A percentile compares a stretch with the other conserved stretches of the same genome.
phyloP scores from a whole-genome alignment of 352 stramenopile species.

The Pythium sukuiense region DNA sequence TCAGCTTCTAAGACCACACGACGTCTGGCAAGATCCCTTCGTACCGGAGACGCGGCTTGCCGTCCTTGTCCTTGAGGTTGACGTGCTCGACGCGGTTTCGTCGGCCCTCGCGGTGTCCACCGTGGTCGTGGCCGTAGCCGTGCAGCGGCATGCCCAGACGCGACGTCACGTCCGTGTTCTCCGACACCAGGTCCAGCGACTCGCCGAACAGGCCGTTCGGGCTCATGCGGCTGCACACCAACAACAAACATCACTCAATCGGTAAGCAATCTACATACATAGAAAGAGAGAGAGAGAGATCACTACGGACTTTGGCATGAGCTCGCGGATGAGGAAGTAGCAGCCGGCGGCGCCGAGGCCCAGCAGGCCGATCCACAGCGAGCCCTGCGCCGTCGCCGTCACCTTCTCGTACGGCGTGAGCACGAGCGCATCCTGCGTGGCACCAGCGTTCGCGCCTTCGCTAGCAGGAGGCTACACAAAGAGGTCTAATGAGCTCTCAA shows the following conservation, averaged over 20 bases:
- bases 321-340: conserved; percentile 92
- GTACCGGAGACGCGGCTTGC: conserved; percentile 68
- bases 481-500: no score
- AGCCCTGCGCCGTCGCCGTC: conserved; percentile 83
- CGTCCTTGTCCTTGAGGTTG: conserved; percentile 89
- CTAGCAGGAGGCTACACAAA: conserved; percentile 24
- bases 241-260: not conserved
- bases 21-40: not conserved
- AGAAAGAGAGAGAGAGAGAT: no score
- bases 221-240: conserved; percentile 80
- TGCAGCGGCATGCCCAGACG: conserved; percentile 90
- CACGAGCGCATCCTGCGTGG: conserved; percentile 70
- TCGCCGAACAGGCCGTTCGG: conserved; percentile 82
- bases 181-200: conserved; percentile 66
- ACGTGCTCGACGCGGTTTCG: conserved; percentile 96
- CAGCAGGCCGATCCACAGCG: conserved; percentile 87
- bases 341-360: conserved; percentile 84
- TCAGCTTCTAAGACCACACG: not conserved
- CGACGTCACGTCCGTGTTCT: conserved; percentile 81
- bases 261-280: not conserved
- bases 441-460: conserved; percentile 43
- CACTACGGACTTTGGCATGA: conserved; percentile 84
- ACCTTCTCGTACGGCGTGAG: conserved; percentile 95
- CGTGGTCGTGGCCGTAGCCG: conserved; percentile 93
- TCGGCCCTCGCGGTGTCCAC: conserved; percentile 90